Evolutionary conservation across 2,329 filamentous ascomycete genomes (phyloP), one percentile per base, ranked within the genome.

Genomic region (Domatiomyces catenatus): DNA sequence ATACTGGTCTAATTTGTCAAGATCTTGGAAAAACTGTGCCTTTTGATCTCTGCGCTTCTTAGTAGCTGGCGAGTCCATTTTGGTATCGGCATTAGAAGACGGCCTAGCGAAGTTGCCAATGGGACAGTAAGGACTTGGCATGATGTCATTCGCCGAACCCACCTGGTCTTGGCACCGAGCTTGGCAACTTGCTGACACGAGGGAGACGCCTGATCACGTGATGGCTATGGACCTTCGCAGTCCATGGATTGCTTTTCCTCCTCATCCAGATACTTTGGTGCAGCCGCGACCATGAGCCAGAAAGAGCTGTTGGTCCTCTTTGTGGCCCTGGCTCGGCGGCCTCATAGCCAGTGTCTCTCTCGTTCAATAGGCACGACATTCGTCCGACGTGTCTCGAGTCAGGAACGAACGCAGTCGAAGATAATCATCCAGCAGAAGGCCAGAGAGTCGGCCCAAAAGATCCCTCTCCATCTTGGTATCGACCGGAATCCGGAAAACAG

Each of bases 1-100:
- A 42, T 60, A 53, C 26, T 63, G 57, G 15, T 62, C 59, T 7
- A 60, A 46, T 2, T 44, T 49, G 42, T 56, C 51, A 26, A 60
- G 39, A 12, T 55, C 49, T 17, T 49, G 47, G 44, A 59, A 60
- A 52, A 60, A 60, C 8, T 50, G 46, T n/a, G 57, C 54, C 28
- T 55, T 57, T 53, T 57, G 55, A 48, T 54, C 49, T 49, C 53
- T 53, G 43, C 48, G 45, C 43, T 53, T 47, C 18, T 22, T 8
- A 7, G 50, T 36, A 42, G 49, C 49, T 56, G 58, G 10, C 10
- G 32, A 15, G 32, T 39, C 10, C 32, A 39, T 39, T 15, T 39
- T 39, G 32, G 12, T 15, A 39, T 12, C 4, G 3, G 15, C 32
- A 39, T n/a, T n/a, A 15, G 32, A 24, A 24, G 32, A 39, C 8